phyloP scores from a whole-genome alignment of 768 basidiomycete species.

The Phallus indusiatus region DNA sequence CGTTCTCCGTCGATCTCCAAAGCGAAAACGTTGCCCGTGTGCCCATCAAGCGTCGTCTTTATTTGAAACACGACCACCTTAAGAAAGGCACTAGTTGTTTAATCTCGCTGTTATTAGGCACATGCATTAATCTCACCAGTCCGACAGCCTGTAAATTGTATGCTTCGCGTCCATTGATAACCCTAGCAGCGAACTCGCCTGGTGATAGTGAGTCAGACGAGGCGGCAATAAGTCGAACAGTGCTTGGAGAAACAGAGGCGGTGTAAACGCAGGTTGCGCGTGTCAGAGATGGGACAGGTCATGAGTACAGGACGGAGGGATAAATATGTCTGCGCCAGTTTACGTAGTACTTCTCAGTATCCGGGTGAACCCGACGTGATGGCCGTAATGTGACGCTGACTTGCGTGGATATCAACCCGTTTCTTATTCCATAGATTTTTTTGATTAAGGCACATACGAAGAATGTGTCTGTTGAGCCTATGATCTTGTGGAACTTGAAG shows the following conservation, averaged over 20 bases:
- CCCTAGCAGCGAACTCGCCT: conserved; percentile 61
- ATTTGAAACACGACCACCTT: conserved; percentile 75
- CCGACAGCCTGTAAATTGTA: conserved; percentile 80
- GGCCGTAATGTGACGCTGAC: no score
- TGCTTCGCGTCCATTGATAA: conserved; percentile 60
- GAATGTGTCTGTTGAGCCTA: no score
- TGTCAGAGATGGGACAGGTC: background rate
- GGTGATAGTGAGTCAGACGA: conserved; percentile 47
- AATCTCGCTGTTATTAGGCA: conserved; percentile 1
- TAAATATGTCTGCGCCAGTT: no score
- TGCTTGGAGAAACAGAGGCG: background rate
- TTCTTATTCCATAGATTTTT: no score
- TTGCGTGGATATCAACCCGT: no score
- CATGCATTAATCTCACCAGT: conserved; percentile 59
- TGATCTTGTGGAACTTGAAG: no score
- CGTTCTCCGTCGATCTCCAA: conserved; percentile 67
- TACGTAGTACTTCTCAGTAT: no score
- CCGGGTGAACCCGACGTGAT: no score
- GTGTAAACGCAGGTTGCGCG: background rate
- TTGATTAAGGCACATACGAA: no score
- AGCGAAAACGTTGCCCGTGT: conserved; percentile 76
- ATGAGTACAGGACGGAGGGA: background rate
- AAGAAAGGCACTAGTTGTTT: conserved; percentile 9
- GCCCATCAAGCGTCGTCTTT: conserved; percentile 62
- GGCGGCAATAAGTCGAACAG: conserved; percentile 25